Evolutionary conservation across 768 basidiomycete species (phyloP).

Genomic region (Lactarius sp.): DNA sequence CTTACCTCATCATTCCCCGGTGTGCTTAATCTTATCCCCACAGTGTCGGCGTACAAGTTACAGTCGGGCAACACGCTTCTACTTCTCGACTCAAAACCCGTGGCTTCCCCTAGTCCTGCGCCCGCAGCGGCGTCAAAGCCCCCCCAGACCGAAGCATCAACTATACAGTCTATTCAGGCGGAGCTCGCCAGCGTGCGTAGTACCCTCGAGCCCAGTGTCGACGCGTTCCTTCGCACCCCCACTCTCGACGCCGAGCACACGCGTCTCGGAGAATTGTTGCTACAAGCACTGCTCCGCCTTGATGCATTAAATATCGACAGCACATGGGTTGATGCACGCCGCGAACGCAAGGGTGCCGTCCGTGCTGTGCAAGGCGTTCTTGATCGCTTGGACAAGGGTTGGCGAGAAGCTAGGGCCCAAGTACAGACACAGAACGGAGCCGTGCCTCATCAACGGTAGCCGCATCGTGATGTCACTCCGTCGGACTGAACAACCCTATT

Average conservation of each 20-base stretch:
- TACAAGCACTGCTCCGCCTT: slow-evolving; percentile 82
- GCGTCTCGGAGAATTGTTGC: slow-evolving; percentile 72
- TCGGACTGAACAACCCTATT: neutral
- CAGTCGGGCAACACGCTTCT: slow-evolving; percentile 63
- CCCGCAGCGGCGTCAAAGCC: slow-evolving; percentile 29
- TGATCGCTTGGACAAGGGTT: slow-evolving; percentile 71
- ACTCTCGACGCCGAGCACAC: slow-evolving; percentile 38
- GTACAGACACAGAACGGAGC: slow-evolving; percentile 1
- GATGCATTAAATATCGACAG: slow-evolving; percentile 74
- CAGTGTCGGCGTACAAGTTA: slow-evolving; percentile 74
- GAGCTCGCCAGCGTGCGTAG: slow-evolving; percentile 50
- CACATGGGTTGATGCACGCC: slow-evolving; percentile 74
- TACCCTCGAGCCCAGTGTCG: slow-evolving; percentile 52
- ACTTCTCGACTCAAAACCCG: slow-evolving; percentile 43
- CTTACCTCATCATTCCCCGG: slow-evolving; percentile 22
- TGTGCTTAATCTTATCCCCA: slow-evolving; percentile 20
- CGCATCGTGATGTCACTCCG: neutral
- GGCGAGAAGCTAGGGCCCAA: slow-evolving; percentile 35
- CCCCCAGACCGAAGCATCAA: slow-evolving; percentile 44
- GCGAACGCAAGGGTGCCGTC: slow-evolving; percentile 81
- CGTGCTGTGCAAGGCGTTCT: slow-evolving; percentile 78
- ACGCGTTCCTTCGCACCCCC: slow-evolving; percentile 40
- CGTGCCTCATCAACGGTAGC: slow-evolving; percentile 5
- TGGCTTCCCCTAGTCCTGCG: slow-evolving; percentile 29
- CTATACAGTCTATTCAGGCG: slow-evolving; percentile 49